phyloP scores from a whole-genome alignment of 768 basidiomycete species.

The Amanita muscaria region DNA sequence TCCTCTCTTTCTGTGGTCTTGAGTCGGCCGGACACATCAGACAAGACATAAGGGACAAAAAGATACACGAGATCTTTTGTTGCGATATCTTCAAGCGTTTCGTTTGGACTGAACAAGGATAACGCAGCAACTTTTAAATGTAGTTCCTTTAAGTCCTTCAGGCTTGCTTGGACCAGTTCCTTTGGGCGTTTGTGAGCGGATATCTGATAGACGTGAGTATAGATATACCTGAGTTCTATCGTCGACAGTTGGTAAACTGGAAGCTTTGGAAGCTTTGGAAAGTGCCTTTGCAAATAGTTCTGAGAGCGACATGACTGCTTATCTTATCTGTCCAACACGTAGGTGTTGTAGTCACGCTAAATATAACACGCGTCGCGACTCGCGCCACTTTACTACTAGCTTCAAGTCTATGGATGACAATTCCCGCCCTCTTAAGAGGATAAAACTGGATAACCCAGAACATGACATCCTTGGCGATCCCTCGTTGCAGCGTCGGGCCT shows the following conservation, averaged over 20 bases:
- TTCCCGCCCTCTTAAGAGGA: conserved; percentile 10
- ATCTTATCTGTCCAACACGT: too few species aligned
- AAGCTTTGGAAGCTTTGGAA: conserved; percentile 28
- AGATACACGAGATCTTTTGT: conserved; percentile 72
- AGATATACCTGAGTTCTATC: conserved; percentile 33
- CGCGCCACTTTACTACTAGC: too few species aligned
- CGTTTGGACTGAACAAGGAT: conserved; percentile 77
- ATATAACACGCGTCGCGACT: neutral
- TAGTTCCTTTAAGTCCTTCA: conserved; percentile 48
- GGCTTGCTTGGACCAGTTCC: conserved; percentile 49
- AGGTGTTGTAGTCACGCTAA: too few species aligned
- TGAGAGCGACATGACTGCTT: conserved; percentile 24
- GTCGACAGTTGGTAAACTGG: conserved; percentile 30
- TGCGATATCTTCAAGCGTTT: conserved; percentile 72
- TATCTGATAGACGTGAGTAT: neutral
- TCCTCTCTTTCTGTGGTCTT: conserved; percentile 47
- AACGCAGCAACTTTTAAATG: conserved; percentile 47
- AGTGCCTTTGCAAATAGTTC: conserved; percentile 30
- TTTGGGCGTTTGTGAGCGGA: conserved; percentile 18
- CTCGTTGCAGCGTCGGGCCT: conserved; percentile 19
- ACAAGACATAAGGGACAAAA: conserved; percentile 56
- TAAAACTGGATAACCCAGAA: conserved; percentile 9
- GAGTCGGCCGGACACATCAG: conserved; percentile 57
- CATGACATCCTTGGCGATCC: conserved; percentile 15
- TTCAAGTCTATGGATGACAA: neutral